Conservation (phyloP, 2,329 filamentous ascomycete species). For the Phoma sp. region DNA sequence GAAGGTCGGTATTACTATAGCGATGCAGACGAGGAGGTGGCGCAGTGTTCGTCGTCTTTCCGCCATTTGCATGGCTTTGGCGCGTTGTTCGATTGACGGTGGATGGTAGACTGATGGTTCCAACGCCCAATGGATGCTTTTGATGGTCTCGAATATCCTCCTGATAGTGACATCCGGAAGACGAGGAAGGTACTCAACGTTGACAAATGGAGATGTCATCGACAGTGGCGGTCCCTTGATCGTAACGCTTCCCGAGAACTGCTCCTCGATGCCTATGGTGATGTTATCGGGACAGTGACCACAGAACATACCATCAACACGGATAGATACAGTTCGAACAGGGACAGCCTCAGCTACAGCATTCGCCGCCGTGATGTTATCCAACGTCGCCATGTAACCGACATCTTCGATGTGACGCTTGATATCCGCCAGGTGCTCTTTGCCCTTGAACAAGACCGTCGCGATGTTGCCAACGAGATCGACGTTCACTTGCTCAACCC, state of each 20-base stretch:
- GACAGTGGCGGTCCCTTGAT: slow-evolving; percentile 63
- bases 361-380: slow-evolving; percentile 30
- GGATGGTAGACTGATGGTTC: slow-evolving; percentile 75
- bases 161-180: slow-evolving; percentile 76
- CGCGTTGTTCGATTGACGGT: slow-evolving; percentile 82
- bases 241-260: slow-evolving; percentile 56
- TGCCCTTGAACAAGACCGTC: background rate
- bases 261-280: slow-evolving; percentile 56
- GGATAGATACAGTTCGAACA: slow-evolving; percentile 44
- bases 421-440: slow-evolving; percentile 50
- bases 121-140: slow-evolving; percentile 69
- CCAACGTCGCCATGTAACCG: slow-evolving; percentile 50
- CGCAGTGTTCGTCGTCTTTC: slow-evolving; percentile 72
- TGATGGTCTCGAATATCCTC: slow-evolving; percentile 71
- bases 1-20: slow-evolving; percentile 80
- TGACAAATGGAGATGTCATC: slow-evolving; percentile 67
- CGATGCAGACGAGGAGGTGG: slow-evolving; percentile 72
- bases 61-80: slow-evolving; percentile 71
- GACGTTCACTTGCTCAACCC: slow-evolving; percentile 52
- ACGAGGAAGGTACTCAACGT: slow-evolving; percentile 71
- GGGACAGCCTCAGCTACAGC: slow-evolving; percentile 18
- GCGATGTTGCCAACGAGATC: background rate
- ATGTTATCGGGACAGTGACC: slow-evolving; percentile 58
- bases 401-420: slow-evolving; percentile 57
- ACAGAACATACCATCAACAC: slow-evolving; percentile 54